phyloP scores from a whole-genome alignment of 352 stramenopile genomes.

The Pythium brassicae region DNA sequence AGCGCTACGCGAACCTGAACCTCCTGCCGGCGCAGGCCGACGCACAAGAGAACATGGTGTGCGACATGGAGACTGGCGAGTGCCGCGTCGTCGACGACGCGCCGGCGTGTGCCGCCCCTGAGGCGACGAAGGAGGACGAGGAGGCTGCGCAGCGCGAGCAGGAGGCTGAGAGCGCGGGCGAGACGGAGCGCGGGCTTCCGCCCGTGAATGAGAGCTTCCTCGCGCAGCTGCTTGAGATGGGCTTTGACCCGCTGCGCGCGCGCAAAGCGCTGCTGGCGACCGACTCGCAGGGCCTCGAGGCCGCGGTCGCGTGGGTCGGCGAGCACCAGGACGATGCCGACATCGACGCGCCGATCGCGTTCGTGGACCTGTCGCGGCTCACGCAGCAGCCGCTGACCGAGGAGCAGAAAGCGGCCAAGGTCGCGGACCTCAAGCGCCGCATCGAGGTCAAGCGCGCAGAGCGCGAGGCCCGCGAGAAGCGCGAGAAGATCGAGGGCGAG shows the following conservation, averaged over 20 bases:
- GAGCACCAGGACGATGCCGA: constrained; percentile 87
- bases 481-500: constrained; percentile 65
- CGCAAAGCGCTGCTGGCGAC: constrained; percentile 84
- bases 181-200: constrained; percentile 29
- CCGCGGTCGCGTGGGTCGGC: constrained; percentile 83
- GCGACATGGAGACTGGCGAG: constrained; percentile 55
- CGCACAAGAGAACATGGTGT: constrained; percentile 54
- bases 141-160: constrained; percentile 13
- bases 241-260: constrained; percentile 73
- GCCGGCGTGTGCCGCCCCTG: not conserved
- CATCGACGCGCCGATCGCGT: constrained; percentile 88
- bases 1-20: constrained; percentile 65
- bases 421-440: constrained; percentile 76
- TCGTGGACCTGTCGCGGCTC: constrained; percentile 59
- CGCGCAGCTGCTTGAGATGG: constrained; percentile 77
- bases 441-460: constrained; percentile 76
- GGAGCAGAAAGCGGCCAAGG: constrained; percentile 86
- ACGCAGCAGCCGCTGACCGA: constrained; percentile 58
- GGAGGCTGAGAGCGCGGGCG: constrained; percentile 12
- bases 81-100: constrained; percentile 29
- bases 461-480: constrained; percentile 76
- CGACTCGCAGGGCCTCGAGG: constrained; percentile 64
- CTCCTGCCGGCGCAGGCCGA: constrained; percentile 23
- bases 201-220: constrained; percentile 72
- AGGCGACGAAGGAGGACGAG: constrained; percentile 13